Evolutionary conservation across 2,329 filamentous ascomycete genomes (phyloP).

Genomic region (Trichophyton rubrum): DNA sequence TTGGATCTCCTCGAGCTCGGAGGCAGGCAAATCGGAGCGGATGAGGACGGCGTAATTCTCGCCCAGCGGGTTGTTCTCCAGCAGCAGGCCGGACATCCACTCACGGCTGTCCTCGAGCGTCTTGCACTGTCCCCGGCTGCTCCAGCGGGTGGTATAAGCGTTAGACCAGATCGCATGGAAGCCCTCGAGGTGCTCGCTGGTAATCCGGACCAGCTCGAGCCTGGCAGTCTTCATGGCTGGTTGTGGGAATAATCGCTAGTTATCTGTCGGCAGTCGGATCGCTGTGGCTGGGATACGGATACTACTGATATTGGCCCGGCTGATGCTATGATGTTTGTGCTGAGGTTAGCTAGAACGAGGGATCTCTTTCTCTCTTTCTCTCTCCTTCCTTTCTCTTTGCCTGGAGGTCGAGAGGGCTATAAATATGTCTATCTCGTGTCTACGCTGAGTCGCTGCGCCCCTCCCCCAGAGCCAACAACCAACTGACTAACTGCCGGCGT

Average conservation of each 20-base stretch:
- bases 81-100: neutral
- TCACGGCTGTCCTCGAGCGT: neutral
- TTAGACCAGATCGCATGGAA: conserved; percentile 2
- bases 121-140: neutral
- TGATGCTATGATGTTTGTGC: too few relatives aligned
- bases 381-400: too few relatives aligned
- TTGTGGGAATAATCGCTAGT: too few relatives aligned
- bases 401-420: too few relatives aligned
- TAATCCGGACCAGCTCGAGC: neutral
- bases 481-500: too few relatives aligned
- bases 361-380: too few relatives aligned
- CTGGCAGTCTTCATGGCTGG: neutral
- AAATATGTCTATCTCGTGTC: too few relatives aligned
- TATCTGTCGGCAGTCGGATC: neutral
- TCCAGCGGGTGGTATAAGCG: neutral
- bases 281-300: neutral
- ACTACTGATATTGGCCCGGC: too few relatives aligned
- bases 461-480: too few relatives aligned
- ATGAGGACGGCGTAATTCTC: neutral
- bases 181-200: neutral
- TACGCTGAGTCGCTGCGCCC: too few relatives aligned
- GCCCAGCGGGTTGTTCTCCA: neutral
- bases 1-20: neutral
- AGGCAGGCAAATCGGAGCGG: neutral
- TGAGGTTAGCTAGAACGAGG: too few relatives aligned